Conservation (phyloP, 2,329 filamentous ascomycete genomes). For the Sarocladium brachiariae region DNA sequence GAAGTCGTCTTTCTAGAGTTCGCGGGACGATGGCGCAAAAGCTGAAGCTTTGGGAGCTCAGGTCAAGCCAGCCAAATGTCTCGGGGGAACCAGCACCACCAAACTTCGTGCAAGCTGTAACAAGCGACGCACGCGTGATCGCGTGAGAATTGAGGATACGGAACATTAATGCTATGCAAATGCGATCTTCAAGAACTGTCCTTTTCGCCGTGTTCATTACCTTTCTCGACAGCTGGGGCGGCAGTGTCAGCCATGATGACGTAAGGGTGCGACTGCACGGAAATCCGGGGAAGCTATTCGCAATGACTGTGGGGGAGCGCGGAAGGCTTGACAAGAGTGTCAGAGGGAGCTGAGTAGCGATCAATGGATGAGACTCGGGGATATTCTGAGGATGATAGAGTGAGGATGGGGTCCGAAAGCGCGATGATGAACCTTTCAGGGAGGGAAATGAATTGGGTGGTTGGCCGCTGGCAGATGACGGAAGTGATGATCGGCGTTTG, state of each 20-base stretch:
- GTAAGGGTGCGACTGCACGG: constrained; percentile 6
- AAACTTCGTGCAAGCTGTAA: neutral
- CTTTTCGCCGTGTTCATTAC: neutral
- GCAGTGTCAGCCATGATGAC: constrained; percentile 11
- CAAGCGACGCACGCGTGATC: neutral
- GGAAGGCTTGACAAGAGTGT: neutral
- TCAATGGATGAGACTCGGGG: neutral
- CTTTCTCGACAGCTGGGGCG: constrained; percentile 9
- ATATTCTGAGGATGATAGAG: neutral
- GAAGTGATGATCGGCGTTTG: neutral
- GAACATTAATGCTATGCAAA: neutral
- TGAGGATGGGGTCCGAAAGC: no score
- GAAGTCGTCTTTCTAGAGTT: no score
- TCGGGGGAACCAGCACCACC: neutral
- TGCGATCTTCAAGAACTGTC: neutral
- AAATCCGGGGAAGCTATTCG: neutral
- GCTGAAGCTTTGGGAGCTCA: no score
- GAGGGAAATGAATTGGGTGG: neutral
- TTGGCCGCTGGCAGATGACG: no score
- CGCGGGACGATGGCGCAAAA: no score
- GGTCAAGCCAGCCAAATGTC: no score
- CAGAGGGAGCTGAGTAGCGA: neutral
- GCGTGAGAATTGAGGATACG: neutral
- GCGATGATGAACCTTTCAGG: neutral
- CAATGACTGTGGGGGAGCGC: neutral